Percentiles rank a stretch among this genome's conserved stretches.
phyloP scores from a whole-genome alignment of 108 stramenopile species.

The Skeletonema tropicum region DNA sequence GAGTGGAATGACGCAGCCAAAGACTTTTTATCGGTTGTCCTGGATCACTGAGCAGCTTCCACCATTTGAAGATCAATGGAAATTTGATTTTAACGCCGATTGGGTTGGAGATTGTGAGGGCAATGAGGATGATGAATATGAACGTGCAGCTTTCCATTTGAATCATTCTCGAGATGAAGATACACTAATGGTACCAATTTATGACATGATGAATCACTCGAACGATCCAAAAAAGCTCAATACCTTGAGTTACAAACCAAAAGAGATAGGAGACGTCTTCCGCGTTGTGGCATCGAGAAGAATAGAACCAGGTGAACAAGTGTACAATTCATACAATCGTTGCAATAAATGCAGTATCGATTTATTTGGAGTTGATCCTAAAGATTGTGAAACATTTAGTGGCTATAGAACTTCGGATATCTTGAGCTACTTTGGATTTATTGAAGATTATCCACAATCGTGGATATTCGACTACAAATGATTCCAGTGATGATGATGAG shows the following conservation, averaged over 20 bases:
- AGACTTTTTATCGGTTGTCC: constrained; percentile 23
- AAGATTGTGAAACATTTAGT: constrained; percentile 42
- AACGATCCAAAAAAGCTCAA: constrained; percentile 46
- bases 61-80: constrained; percentile 35
- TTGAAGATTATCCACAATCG: constrained; percentile 35
- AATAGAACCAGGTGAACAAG: constrained; percentile 43
- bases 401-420: constrained; percentile 26
- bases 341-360: constrained; percentile 40
- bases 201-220: constrained; percentile 55
- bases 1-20: constrained; percentile 33
- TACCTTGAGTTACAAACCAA: constrained; percentile 40
- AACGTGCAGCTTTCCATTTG: constrained; percentile 6
- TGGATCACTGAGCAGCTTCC: constrained; percentile 32
- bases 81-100: background rate
- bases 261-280: constrained; percentile 21
- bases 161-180: constrained; percentile 11
- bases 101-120: constrained; percentile 33
- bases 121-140: background rate
- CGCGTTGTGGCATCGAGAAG: constrained; percentile 31
- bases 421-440: constrained; percentile 28
- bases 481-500: constrained; percentile 12
- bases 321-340: constrained; percentile 51
- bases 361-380: constrained; percentile 7
- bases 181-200: constrained; percentile 48
- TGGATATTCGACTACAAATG: constrained; percentile 42